These are phyloP conservation scores for Aspergillus aculeatus DNA, from an alignment of 2,329 filamentous ascomycete species.

Conservation along the genomic window DNA sequence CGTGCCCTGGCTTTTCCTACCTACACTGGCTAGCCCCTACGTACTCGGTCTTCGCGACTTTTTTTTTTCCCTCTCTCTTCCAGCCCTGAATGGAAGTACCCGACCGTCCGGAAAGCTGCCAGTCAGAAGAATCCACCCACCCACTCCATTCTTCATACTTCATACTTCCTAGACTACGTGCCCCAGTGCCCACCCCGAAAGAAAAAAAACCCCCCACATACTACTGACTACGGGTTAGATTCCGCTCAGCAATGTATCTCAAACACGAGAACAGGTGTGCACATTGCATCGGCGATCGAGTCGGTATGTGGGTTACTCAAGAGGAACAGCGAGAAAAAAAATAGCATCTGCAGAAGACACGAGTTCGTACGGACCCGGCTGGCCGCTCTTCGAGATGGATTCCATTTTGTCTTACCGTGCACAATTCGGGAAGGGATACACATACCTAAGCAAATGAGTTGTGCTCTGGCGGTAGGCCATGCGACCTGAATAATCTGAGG, in stretches of 20 bases:
- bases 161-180: neutral
- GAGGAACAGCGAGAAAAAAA: neutral
- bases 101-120: neutral
- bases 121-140: neutral
- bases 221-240: neutral
- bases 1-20: neutral
- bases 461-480: too few species aligned
- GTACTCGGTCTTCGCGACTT: too few species aligned
- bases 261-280: slow-evolving; percentile 9
- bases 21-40: too few species aligned
- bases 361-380: neutral
- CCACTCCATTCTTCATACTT: neutral
- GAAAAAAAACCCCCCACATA: neutral
- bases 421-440: neutral
- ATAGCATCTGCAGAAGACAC: neutral
- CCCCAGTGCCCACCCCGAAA: neutral
- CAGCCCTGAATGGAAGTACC: neutral
- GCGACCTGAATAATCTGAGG: too few species aligned
- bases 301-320: slow-evolving; percentile 4
- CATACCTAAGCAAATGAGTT: neutral
- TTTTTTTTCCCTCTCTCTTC: neutral
- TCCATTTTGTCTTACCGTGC: neutral
- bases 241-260: slow-evolving; percentile 11
- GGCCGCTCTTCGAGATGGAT: neutral
- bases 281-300: slow-evolving; percentile 5